Conservation (phyloP, 345 rosid species). For the Arabis alpina region DNA sequence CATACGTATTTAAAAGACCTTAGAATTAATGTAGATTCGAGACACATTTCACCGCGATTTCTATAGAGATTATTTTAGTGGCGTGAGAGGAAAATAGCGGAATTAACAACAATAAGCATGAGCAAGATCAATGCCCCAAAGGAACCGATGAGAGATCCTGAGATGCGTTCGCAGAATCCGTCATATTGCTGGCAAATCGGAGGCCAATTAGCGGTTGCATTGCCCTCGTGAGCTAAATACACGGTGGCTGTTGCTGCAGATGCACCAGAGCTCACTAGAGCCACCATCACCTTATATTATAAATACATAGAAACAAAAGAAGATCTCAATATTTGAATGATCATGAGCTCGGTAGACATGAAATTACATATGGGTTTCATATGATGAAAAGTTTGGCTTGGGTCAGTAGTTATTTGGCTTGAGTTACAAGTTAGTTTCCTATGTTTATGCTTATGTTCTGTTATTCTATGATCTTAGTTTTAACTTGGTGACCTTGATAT, state of each 20-base stretch:
- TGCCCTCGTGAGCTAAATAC: conserved; percentile 44
- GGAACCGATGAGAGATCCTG: conserved; percentile 74
- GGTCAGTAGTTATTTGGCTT: neutral
- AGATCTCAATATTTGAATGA: neutral
- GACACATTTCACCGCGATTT: neutral
- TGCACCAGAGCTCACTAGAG: conserved; percentile 42
- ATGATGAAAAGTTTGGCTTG: neutral
- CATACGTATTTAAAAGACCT: conserved; percentile 1
- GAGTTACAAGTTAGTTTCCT: conserved; percentile 1
- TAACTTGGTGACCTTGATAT: neutral
- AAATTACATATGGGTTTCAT: neutral
- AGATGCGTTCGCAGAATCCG: conserved; percentile 58
- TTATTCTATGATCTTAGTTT: neutral
- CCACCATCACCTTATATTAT: conserved; percentile 40
- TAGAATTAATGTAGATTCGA: neutral
- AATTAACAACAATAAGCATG: conserved; percentile 50
- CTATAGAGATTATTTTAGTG: conserved; percentile 23
- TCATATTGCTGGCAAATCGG: conserved; percentile 66
- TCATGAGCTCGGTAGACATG: neutral
- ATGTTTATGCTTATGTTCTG: neutral
- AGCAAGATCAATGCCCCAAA: conserved; percentile 51
- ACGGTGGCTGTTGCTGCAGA: conserved; percentile 46
- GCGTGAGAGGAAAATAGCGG: conserved; percentile 54
- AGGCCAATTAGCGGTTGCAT: conserved; percentile 53
- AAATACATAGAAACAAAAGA: neutral